Evolutionary conservation across 352 stramenopile genomes (phyloP), one percentile per base, ranked within the genome.

Genomic region (Peronospora tabacina): DNA sequence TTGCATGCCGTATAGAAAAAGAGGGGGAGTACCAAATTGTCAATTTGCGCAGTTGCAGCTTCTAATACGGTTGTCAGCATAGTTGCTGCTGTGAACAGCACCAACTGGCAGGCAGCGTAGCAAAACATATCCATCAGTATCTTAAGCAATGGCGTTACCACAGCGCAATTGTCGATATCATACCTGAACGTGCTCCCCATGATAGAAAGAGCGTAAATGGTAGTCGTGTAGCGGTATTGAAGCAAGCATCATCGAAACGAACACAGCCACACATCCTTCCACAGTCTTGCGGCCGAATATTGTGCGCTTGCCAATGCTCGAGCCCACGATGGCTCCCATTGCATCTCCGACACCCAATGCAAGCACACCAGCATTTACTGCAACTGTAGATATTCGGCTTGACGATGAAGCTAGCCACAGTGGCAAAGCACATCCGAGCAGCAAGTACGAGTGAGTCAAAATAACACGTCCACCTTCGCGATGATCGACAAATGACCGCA

Each of bases 11-110:
- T 64, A 40, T 73, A 85, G 20, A 85, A 74, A 51, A 76, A 85
- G 7, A 92, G 69, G 26, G 81, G 80, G 3, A 92, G 63, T 19
- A 90, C 77, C 42, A 90, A 64, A 57, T 92, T 92, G 63, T 92
- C 81, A 52, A 92, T 92, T 50, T 90, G 81, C 7, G 72, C 60
- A 11, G 81, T 89, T 10, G 72, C 63, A 0, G 73, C 79, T 30
- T 92, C 81, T 16, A 90, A 63, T 0, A 85, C 36, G 32, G 58
- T 85, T 16, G 79, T 90, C 40, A 87, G 62, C 7, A 81, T 30
- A 6, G 70, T 44, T 12, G 58, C 67, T 5, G 32, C 15, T 3
- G 66, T 48, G 7, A 61, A 13, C n/a, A 49, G 24, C 36, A 46
- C 0, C 22, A 55, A 19, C 52, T 61, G 8, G 11, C 20, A 44